A percentile compares a stretch with the other conserved stretches of the same genome.
Evolutionary conservation across 202 grass and related monocot species (phyloP).

Genomic region (Dendrocalamus latiflorus): DNA sequence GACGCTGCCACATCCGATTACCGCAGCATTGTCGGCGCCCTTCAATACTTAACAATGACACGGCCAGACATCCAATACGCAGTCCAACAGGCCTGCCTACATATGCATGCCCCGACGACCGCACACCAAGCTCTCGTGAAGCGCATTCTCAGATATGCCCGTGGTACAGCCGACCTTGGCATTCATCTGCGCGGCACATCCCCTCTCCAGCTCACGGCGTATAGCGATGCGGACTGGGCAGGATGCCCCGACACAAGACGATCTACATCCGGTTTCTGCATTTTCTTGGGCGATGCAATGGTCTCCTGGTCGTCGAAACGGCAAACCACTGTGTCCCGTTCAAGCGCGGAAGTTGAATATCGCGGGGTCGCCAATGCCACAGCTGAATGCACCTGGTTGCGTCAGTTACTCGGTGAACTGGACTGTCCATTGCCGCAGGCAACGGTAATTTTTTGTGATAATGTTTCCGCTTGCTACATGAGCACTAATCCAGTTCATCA

Average conservation of each 20-base stretch:
- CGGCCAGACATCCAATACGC: background rate
- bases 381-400: no score
- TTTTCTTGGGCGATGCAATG: background rate
- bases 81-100: background rate
- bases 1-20: background rate
- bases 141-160: background rate
- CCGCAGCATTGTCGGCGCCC: background rate
- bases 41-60: background rate
- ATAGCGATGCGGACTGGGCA: background rate
- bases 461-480: no score
- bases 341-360: no score
- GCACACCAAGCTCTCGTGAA: background rate
- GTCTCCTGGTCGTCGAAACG: background rate
- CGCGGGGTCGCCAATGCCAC: no score
- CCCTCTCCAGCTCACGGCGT: background rate
- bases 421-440: no score
- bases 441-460: no score
- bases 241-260: background rate
- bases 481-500: no score
- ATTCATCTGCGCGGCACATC: background rate
- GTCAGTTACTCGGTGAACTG: no score
- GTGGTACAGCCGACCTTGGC: background rate
- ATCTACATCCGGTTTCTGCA: background rate
- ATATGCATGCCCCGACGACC: background rate
- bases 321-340: background rate